Evolutionary conservation across 2,329 filamentous ascomycete genomes (phyloP).

Genomic region (Colletotrichum truncatum): DNA sequence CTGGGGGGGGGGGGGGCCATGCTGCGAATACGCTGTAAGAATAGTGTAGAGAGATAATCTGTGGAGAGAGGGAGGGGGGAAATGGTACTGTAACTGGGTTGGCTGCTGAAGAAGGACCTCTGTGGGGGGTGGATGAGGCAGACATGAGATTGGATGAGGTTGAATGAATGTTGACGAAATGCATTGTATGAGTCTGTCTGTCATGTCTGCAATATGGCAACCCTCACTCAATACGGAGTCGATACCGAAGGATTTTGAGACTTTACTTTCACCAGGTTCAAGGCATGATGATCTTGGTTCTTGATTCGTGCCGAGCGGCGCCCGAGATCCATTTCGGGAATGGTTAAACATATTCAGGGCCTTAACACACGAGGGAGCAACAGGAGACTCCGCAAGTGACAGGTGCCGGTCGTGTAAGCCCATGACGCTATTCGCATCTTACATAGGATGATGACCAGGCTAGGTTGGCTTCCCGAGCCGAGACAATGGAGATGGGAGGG

Average conservation of each 20-base stretch:
- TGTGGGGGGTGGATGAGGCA: slow-evolving; percentile 1
- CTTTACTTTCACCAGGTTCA: neutral
- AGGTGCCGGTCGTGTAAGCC: neutral
- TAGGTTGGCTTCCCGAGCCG: slow-evolving; percentile 6
- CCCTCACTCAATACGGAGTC: too few species aligned
- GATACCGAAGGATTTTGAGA: too few species aligned
- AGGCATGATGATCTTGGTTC: neutral
- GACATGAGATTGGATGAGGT: slow-evolving; percentile 2
- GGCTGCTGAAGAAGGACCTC: neutral
- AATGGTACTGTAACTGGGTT: neutral
- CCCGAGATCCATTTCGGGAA: neutral
- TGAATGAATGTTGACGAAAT: neutral
- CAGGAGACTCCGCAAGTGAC: slow-evolving; percentile 22
- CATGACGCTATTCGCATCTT: slow-evolving; percentile 8
- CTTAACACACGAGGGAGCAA: slow-evolving; percentile 18
- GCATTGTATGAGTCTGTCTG: too few species aligned
- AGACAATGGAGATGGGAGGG: neutral
- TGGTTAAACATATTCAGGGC: neutral
- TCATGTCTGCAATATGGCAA: too few species aligned
- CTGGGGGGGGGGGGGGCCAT: neutral
- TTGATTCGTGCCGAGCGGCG: slow-evolving; percentile 1
- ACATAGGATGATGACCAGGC: slow-evolving; percentile 4
- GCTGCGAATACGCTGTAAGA: neutral
- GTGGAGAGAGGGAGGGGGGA: slow-evolving; percentile 9
- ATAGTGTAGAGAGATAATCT: neutral